Evolutionary conservation across 108 stramenopile species (phyloP).

Genomic region (Skeletonema menzelii): DNA sequence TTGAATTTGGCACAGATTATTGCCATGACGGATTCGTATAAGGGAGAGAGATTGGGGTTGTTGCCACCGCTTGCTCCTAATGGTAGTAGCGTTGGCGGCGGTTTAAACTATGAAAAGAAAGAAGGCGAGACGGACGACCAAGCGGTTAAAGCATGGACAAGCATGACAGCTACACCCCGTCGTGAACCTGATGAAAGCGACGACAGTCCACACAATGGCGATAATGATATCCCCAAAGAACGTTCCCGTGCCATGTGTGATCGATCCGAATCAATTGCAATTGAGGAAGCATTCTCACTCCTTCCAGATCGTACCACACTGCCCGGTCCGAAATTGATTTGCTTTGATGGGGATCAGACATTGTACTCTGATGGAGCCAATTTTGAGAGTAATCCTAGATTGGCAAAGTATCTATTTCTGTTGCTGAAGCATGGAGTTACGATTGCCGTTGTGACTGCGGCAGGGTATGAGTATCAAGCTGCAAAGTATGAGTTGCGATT

Average conservation of each 20-base stretch:
- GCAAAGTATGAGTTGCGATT: conserved; percentile 87
- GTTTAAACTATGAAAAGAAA: background rate
- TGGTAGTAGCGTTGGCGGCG: background rate
- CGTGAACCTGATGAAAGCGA: background rate
- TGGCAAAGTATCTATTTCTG: conserved; percentile 76
- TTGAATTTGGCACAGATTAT: conserved; percentile 91
- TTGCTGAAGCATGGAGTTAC: conserved; percentile 83
- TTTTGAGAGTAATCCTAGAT: conserved; percentile 83
- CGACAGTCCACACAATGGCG: background rate
- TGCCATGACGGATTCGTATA: conserved; percentile 57
- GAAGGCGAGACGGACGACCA: conserved; percentile 7
- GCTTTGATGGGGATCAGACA: conserved; percentile 95
- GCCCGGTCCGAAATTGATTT: conserved; percentile 79
- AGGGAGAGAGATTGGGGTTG: background rate
- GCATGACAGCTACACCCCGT: conserved; percentile 12
- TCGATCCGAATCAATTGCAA: conserved; percentile 27
- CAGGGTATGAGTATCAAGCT: conserved; percentile 90
- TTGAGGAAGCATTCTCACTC: conserved; percentile 33
- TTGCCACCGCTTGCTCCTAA: background rate
- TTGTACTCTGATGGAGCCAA: conserved; percentile 90
- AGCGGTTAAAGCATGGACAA: conserved; percentile 17
- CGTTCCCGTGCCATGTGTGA: conserved; percentile 6
- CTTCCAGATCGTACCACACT: conserved; percentile 26
- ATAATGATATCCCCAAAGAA: background rate
- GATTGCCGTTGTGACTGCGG: conserved; percentile 92